Evolutionary conservation across 495 filamentous ascomycete species (phyloP), one percentile per base, ranked within the genome.

Genomic region (Trichoderma reesei): DNA sequence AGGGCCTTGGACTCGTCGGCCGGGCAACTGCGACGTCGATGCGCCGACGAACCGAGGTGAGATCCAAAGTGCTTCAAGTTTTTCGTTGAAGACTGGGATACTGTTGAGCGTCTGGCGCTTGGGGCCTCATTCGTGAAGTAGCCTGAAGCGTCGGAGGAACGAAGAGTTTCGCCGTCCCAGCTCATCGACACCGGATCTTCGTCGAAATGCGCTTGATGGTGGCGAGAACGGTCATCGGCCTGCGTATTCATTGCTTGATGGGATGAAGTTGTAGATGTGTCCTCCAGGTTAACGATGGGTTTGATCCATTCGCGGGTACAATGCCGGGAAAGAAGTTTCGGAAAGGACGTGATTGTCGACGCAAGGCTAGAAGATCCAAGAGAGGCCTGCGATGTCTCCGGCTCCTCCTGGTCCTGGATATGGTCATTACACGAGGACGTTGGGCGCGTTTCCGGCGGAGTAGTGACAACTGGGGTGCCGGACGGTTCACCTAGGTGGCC

Each of bases 301-400:
- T 56, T 56, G 51, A 56, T 56, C 51, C 51, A 56, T 56, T 56
- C 51, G 33, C 51, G 51, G 26, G 51, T 56, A 36, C 51, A 56
- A 36, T 56, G 51, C 1, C 51, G 51, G 9, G 51, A 56, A 14
- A 56, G 51, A 2, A 56, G 51, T 56, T 56, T 56, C 51, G 51
- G 51, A 56, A 56, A 56, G 26, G 51, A 56, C 11, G 51, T 56
- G 10, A 56, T 56, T 20, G 51, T 33, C 3, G 51, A 56, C 7
- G 51, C 51, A 33, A 56, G 26, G 26, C 51, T 56, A 4, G 51
- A 34, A 10, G 51, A 14, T 13, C 31, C 51, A 56, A 56, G 20
- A 14, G 51, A 34, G 31, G 31, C 26, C 18, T 56, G 51, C 0
- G 51, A 34, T 31, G 20, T 11, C 4, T 56, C 51, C 7, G 11